These are phyloP conservation scores for Plasmodium gallinaceum DNA, from an alignment of 169 alveolate genomes.

Conservation along the genomic window DNA sequence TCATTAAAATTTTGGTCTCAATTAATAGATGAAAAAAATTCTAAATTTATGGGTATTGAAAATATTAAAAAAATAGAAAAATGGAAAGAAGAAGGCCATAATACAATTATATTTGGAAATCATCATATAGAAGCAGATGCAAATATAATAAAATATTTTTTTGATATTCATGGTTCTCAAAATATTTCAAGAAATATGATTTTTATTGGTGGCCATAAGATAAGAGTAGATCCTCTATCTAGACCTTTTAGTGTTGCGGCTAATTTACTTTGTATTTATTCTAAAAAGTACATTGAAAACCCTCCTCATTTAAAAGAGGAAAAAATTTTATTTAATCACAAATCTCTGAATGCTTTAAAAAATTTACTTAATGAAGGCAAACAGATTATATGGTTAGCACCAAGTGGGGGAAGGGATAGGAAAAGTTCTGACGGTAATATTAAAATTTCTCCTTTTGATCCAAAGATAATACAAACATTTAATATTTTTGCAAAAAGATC, in stretches of 20 bases:
- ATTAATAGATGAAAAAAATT: constrained; percentile 59
- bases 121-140: constrained; percentile 80
- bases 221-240: constrained; percentile 74
- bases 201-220: constrained; percentile 77
- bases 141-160: constrained; percentile 64
- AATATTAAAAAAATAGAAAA: constrained; percentile 48
- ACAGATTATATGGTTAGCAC: constrained; percentile 74
- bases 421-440: constrained; percentile 47
- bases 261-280: constrained; percentile 61
- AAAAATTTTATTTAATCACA: constrained; percentile 60
- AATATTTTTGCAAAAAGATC: constrained; percentile 72
- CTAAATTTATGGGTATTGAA: constrained; percentile 53
- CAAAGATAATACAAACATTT: constrained; percentile 70
- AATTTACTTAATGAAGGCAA: constrained; percentile 63
- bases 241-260: constrained; percentile 74
- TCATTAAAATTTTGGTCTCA: constrained; percentile 72
- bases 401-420: constrained; percentile 76
- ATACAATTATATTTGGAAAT: constrained; percentile 65
- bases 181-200: constrained; percentile 68
- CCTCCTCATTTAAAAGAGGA: constrained; percentile 76
- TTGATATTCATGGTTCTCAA: constrained; percentile 35
- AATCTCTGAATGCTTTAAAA: constrained; percentile 62
- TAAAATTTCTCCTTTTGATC: constrained; percentile 67
- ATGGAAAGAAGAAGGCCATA: constrained; percentile 70
- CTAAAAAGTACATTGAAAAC: constrained; percentile 74